These are phyloP conservation scores for Tieghemostelium lacteum DNA, from an alignment of 78 protist genomes.

Conservation along the genomic window DNA sequence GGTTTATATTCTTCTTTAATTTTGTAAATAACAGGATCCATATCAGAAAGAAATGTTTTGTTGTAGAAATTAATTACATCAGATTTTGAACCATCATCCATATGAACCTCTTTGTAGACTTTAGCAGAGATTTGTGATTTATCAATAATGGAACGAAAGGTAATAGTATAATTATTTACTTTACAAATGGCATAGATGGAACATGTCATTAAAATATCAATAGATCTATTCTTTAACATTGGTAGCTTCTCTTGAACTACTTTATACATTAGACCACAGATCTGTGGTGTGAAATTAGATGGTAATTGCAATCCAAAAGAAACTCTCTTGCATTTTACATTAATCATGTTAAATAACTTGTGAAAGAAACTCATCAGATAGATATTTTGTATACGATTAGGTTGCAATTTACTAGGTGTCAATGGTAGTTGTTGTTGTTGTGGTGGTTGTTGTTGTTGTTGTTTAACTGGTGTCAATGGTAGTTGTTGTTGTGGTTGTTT, in stretches of 20 bases:
- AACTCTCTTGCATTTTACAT: conserved; percentile 8
- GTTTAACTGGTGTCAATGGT: neutral
- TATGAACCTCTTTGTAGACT: conserved; percentile 51
- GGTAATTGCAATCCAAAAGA: neutral
- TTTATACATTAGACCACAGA: neutral
- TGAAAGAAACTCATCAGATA: conserved; percentile 5
- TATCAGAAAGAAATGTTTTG: conserved; percentile 2
- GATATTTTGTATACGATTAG: neutral
- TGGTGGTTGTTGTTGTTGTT: neutral
- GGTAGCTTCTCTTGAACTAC: neutral
- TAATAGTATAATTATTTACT: neutral
- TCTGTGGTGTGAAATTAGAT: neutral
- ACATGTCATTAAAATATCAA: conserved; percentile 20
- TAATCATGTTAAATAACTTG: neutral
- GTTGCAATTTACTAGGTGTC: neutral
- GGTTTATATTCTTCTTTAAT: neutral
- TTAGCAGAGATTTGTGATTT: conserved; percentile 8
- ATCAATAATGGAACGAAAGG: conserved; percentile 36
- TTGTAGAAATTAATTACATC: conserved; percentile 59
- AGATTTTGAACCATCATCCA: conserved; percentile 5
- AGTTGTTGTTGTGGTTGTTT: neutral
- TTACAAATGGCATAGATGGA: conserved; percentile 66
- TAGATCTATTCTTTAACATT: conserved; percentile 10
- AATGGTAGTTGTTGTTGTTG: neutral
- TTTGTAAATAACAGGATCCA: conserved; percentile 16